A percentile compares a stretch with the other conserved stretches of the same genome.
phyloP scores from a whole-genome alignment of 257 asterid species.

The Solanum gandarillasii region DNA sequence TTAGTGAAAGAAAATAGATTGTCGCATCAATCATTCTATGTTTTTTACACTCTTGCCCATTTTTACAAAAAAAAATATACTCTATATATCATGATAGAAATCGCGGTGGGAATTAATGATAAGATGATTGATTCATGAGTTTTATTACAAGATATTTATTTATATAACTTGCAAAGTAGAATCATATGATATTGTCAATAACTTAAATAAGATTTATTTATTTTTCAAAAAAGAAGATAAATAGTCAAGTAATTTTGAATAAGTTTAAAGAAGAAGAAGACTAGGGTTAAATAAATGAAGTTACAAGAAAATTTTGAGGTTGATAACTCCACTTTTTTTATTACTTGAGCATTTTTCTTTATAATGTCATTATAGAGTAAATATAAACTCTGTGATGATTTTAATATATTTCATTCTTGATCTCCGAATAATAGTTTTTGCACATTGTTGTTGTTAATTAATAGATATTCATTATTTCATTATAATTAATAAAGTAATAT shows the following conservation, averaged over 20 bases:
- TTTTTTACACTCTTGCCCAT: background rate
- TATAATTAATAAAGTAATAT: too few species aligned
- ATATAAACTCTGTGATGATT: background rate
- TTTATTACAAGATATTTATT: too few species aligned
- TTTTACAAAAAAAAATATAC: too few species aligned
- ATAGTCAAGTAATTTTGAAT: background rate
- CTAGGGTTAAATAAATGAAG: background rate
- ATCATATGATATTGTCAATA: too few species aligned
- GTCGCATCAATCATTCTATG: too few species aligned
- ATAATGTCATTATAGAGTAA: too few species aligned
- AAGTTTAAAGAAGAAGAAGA: background rate
- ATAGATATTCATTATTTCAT: background rate
- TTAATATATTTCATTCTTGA: background rate
- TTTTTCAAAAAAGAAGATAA: too few species aligned
- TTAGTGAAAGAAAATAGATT: background rate
- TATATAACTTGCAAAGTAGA: too few species aligned
- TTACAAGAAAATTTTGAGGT: too few species aligned
- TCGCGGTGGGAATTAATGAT: background rate
- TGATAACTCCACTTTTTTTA: background rate
- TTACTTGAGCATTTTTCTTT: background rate
- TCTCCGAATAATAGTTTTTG: background rate
- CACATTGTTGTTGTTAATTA: too few species aligned
- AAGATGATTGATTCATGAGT: too few species aligned
- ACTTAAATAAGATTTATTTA: fast-evolving
- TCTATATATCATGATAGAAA: too few species aligned